Evolutionary conservation across 371 early-diverging fungal genomes (phyloP).

Genomic region (Zopfochytrium polystomum): DNA sequence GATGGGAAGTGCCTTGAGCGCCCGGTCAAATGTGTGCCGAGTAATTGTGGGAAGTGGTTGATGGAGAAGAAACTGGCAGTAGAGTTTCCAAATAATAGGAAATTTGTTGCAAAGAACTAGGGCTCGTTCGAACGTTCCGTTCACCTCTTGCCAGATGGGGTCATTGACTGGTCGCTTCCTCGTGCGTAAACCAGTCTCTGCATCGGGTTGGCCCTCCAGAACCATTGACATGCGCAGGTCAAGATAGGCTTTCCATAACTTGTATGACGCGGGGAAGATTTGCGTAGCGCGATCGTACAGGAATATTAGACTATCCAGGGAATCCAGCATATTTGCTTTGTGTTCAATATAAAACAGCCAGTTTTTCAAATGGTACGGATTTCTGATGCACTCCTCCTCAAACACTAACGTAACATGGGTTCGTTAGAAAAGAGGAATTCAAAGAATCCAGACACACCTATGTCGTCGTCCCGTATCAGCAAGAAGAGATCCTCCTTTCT

Average conservation of each 20-base stretch:
- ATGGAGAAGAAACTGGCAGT: conserved; percentile 66
- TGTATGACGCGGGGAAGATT: conserved; percentile 89
- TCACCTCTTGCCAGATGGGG: conserved; percentile 63
- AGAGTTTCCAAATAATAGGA: conserved; percentile 63
- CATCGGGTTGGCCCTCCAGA: conserved; percentile 36
- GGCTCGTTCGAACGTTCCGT: conserved; percentile 78
- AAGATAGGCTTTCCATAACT: conserved; percentile 91
- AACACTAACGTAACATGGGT: no score
- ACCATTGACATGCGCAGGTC: conserved; percentile 63
- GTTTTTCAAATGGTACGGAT: conserved; percentile 73
- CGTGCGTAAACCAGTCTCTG: conserved; percentile 28
- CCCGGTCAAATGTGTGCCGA: conserved; percentile 85
- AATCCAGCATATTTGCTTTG: conserved; percentile 51
- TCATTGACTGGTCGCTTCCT: conserved; percentile 22
- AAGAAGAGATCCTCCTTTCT: no score
- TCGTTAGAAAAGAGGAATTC: no score
- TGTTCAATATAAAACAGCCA: conserved; percentile 93
- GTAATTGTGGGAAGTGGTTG: conserved; percentile 63
- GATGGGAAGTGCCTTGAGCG: conserved; percentile 84
- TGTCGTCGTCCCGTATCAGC: no score
- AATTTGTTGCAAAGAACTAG: conserved; percentile 87
- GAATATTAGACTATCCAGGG: conserved; percentile 65
- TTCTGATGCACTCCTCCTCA: conserved; percentile 87
- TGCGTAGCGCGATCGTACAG: conserved; percentile 88
- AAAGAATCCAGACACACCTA: no score